Evolutionary conservation across 306 rosid species (phyloP).

Genomic region (Purshia tridentata): DNA sequence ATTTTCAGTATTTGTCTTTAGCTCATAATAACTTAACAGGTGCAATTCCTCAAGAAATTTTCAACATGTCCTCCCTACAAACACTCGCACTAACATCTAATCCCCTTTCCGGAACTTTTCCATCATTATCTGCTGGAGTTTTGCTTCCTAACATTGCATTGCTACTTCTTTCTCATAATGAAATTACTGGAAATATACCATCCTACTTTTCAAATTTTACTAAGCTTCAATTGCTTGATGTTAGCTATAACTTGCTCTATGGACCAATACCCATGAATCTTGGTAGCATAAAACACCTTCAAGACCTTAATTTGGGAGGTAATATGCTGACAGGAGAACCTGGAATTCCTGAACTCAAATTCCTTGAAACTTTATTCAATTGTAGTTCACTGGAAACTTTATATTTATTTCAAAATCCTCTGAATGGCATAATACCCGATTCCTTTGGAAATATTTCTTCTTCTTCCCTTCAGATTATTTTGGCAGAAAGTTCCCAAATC

Average conservation of each 20-base stretch:
- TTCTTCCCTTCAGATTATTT: neutral
- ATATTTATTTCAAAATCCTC: neutral
- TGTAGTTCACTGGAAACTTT: neutral
- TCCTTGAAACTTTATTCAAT: neutral
- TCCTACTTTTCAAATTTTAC: constrained; percentile 14
- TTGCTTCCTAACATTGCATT: neutral
- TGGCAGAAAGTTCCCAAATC: constrained; percentile 7
- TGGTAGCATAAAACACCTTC: too few species aligned
- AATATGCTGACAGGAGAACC: neutral
- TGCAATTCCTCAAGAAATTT: neutral
- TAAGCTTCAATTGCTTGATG: neutral
- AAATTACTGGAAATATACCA: neutral
- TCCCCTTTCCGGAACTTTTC: constrained; percentile 15
- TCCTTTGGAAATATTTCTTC: neutral
- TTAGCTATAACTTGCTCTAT: neutral
- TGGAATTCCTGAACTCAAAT: neutral
- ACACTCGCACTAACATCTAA: neutral
- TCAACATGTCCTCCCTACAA: neutral
- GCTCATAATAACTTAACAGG: neutral
- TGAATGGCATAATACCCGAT: neutral
- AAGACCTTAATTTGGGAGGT: neutral
- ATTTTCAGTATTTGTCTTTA: too few species aligned
- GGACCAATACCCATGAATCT: neutral
- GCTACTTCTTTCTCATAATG: neutral
- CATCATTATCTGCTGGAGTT: neutral